These are phyloP conservation scores for Globisporangium splendens DNA, from an alignment of 352 stramenopile species.

Conservation along the genomic window DNA sequence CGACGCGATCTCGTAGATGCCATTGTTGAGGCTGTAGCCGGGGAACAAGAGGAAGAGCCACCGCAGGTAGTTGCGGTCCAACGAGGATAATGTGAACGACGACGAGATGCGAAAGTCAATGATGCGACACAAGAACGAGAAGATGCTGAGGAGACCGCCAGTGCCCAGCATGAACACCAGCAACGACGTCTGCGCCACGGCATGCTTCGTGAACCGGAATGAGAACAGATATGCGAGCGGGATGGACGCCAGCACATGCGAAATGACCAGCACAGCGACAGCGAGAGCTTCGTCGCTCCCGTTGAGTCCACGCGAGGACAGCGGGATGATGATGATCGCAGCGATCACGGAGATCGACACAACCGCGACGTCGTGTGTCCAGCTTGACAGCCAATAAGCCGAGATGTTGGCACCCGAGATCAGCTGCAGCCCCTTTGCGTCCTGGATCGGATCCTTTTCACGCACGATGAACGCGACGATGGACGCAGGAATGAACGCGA, in stretches of 20 bases:
- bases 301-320: constrained; percentile 19
- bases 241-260: constrained; percentile 20
- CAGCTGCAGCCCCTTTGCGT: constrained; percentile 47
- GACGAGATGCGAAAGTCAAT: constrained; percentile 22
- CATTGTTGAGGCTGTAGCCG: constrained; percentile 30
- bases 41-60: constrained; percentile 39
- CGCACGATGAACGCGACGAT: constrained; percentile 44
- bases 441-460: constrained; percentile 46
- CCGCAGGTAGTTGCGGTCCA: constrained; percentile 34
- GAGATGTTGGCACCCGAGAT: constrained; percentile 33
- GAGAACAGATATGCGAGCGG: constrained; percentile 36
- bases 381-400: constrained; percentile 42
- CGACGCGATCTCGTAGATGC: constrained; percentile 32
- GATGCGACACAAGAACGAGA: constrained; percentile 38
- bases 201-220: constrained; percentile 31
- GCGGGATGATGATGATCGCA: constrained; percentile 22
- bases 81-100: constrained; percentile 13
- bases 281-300: constrained; percentile 13
- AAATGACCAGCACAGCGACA: constrained; percentile 18
- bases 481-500: constrained; percentile 40
- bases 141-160: constrained; percentile 29
- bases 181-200: constrained; percentile 31
- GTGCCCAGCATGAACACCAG: constrained; percentile 28
- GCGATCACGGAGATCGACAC: constrained; percentile 25
- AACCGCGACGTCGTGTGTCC: constrained; percentile 34